A percentile compares a stretch with the other conserved stretches of the same genome.
Conservation (phyloP, 23 red algal species). For the Cyanidiococcus yangmingshanensis region DNA sequence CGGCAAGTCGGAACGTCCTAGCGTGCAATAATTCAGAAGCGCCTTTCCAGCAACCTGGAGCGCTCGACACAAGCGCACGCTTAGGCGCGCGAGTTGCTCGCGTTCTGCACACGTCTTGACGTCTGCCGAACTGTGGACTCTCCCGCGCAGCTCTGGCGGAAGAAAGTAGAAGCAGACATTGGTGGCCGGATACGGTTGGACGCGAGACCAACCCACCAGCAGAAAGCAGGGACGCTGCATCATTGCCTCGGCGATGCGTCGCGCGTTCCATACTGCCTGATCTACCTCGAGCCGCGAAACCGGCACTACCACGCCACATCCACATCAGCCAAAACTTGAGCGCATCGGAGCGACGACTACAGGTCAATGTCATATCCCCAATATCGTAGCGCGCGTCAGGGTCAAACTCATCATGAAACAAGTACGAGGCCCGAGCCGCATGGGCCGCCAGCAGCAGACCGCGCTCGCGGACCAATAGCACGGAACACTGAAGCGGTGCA, state of each 20-base stretch:
- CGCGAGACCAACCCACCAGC: background rate
- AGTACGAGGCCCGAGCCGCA: background rate
- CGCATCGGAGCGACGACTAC: constrained; percentile 11
- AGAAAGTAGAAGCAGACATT: constrained; percentile 16
- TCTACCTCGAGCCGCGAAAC: constrained; percentile 7
- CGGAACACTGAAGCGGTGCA: constrained; percentile 9
- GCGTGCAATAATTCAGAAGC: constrained; percentile 2
- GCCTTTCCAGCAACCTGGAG: background rate
- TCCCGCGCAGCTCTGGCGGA: background rate
- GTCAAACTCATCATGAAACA: constrained; percentile 7
- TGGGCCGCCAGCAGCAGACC: background rate
- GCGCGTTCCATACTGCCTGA: background rate
- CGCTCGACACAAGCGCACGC: constrained; percentile 3
- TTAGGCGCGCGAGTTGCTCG: background rate
- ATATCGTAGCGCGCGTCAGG: background rate
- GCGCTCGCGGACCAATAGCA: constrained; percentile 3
- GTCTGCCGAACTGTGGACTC: background rate
- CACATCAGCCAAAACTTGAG: constrained; percentile 22
- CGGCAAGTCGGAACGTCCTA: background rate
- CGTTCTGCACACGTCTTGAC: background rate
- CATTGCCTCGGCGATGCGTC: background rate
- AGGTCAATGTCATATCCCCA: constrained; percentile 14
- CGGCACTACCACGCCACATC: constrained; percentile 16
- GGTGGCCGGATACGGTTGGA: background rate
- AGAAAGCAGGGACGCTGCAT: background rate